These are phyloP conservation scores for Cytospora paraplurivora DNA, from an alignment of 2,329 filamentous ascomycete species.

Conservation along the genomic window DNA sequence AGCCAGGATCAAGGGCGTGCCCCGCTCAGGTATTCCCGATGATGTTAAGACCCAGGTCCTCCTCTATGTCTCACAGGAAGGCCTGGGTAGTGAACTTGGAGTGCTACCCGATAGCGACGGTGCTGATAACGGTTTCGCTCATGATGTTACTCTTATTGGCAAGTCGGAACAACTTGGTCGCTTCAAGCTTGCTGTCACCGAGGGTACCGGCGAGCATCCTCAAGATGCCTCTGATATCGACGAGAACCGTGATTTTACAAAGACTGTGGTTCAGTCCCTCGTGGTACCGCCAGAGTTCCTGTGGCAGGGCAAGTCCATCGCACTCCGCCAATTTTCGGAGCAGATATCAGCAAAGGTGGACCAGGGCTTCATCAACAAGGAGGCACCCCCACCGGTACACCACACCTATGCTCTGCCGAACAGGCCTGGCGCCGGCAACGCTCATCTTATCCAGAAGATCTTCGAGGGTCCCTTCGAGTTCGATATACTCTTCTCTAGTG, in stretches of 20 bases:
- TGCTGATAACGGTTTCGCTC: slow-evolving; percentile 48
- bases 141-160: slow-evolving; percentile 71
- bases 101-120: slow-evolving; percentile 54
- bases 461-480: slow-evolving; percentile 92
- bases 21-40: slow-evolving; percentile 66
- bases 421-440: slow-evolving; percentile 69
- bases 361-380: slow-evolving; percentile 40
- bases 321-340: slow-evolving; percentile 57
- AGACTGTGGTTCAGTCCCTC: slow-evolving; percentile 75
- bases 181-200: slow-evolving; percentile 77
- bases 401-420: slow-evolving; percentile 81
- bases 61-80: slow-evolving; percentile 80
- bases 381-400: slow-evolving; percentile 72
- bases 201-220: slow-evolving; percentile 65
- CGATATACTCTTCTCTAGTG: slow-evolving; percentile 86
- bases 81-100: slow-evolving; percentile 64
- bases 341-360: slow-evolving; percentile 53
- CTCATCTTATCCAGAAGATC: slow-evolving; percentile 87
- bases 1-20: slow-evolving; percentile 79
- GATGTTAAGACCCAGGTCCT: slow-evolving; percentile 75
- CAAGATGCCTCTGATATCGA: slow-evolving; percentile 67
- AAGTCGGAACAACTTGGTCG: slow-evolving; percentile 71
- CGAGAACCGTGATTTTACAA: slow-evolving; percentile 69
- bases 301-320: slow-evolving; percentile 77
- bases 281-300: slow-evolving; percentile 65